Evolutionary conservation across 768 basidiomycete species (phyloP), one percentile per base, ranked within the genome.

Genomic region (Termitomyces sp.): DNA sequence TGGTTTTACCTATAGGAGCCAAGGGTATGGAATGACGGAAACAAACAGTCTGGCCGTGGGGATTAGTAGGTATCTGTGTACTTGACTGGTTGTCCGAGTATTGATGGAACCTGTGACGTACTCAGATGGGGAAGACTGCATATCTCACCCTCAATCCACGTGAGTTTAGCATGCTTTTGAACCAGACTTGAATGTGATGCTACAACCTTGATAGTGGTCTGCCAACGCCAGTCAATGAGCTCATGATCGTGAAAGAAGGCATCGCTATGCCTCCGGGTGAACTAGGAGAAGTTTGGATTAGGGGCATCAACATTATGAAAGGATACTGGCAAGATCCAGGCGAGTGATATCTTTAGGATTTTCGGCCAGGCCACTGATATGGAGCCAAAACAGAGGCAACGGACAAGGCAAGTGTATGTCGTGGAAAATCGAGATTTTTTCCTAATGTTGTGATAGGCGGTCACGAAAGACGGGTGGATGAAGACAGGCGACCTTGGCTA

Each of bases 221-320:
- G 21, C 67, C 81, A 0, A 66, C 71, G 19, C 76, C 77, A 19
- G 72, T 78, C 23, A 78, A 78, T 58, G 76, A 80, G 31, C 60
- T 83, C 40, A 60, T 73, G 26, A 77, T 82, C 41, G 70, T 83
- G 53, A 62, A 66, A 11, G 68, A 70, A 55, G 67, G 68, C 26
- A 65, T 62, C 33, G 62, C 60, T 9, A 64, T 67, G 8, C 67
- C 71, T 37, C 44, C 68, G 0, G 69, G 70, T 10, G 61, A 60
- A 26, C 54, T 73, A 44, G 76, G 76, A n/a, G 76, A 77, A 63
- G 71, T 77, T 49, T 77, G 74, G 75, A 46, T 77, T 21, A 73
- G 71, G 42, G 80, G 81, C 5, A 73, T 77, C 7, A 78, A 80
- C 64, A 64, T 81, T n/a, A 80, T 82, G 79, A 73, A 76, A 58